Evolutionary conservation across 1,284 basidiomycete genomes (phyloP).

Genomic region (Vanrija humicola): DNA sequence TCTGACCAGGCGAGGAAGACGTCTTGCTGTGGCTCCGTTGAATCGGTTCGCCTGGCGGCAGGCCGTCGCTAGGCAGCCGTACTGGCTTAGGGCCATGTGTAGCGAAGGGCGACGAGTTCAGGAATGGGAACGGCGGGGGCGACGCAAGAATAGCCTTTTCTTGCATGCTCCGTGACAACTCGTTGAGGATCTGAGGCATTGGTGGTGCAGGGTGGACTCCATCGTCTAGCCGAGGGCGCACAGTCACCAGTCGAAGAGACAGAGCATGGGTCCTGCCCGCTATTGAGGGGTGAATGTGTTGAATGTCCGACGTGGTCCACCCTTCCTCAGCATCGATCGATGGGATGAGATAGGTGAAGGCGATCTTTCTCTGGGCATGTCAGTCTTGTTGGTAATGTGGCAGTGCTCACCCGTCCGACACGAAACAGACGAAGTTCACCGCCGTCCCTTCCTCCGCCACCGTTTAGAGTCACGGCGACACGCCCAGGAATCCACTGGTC

Average conservation of each 20-base stretch:
- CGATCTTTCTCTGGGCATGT: conserved; percentile 1
- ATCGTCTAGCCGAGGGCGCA: neutral
- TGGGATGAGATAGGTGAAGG: conserved; percentile 5
- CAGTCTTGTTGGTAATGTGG: neutral
- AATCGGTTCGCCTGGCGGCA: neutral
- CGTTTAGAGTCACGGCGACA: conserved; percentile 3
- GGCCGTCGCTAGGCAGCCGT: neutral
- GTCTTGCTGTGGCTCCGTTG: neutral
- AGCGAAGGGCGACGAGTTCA: neutral
- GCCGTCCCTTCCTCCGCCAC: conserved; percentile 13
- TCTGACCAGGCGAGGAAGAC: no score
- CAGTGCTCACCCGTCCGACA: neutral
- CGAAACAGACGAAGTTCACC: conserved; percentile 11
- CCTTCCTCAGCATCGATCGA: neutral
- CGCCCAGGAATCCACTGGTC: neutral
- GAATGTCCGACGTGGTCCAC: conserved; percentile 13
- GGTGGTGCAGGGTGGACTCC: neutral
- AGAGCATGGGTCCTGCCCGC: conserved; percentile 3
- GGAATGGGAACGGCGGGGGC: neutral
- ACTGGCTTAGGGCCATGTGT: neutral
- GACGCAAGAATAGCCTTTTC: neutral
- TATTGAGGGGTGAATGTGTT: conserved; percentile 16
- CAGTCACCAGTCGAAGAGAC: conserved; percentile 4
- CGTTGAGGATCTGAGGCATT: neutral
- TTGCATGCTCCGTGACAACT: neutral